Evolutionary conservation across 129 eudicot genomes (phyloP).

Genomic region (Helianthus tuberosus): DNA sequence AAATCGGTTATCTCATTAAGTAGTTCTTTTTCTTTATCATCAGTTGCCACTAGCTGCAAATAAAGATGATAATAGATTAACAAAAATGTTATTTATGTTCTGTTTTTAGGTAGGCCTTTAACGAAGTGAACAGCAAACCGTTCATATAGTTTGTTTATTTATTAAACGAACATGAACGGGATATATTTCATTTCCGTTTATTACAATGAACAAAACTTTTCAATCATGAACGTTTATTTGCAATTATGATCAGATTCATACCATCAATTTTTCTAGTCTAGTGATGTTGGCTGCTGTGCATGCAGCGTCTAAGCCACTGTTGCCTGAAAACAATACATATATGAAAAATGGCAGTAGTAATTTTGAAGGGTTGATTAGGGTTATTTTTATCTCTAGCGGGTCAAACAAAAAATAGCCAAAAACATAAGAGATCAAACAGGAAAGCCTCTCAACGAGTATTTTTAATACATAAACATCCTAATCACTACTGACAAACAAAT

Average conservation of each 20-base stretch:
- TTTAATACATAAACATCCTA: neutral
- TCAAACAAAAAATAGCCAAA: neutral
- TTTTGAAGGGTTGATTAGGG: neutral
- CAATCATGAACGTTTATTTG: too few species aligned
- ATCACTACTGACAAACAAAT: neutral
- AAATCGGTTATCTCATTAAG: constrained; percentile 67
- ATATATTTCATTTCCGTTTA: too few species aligned
- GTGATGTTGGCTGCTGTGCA: constrained; percentile 28
- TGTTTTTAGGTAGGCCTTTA: neutral
- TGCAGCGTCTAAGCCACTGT: constrained; percentile 44
- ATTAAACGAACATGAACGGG: too few species aligned
- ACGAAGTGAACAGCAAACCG: too few species aligned
- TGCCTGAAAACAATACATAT: constrained; percentile 28
- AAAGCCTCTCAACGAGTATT: neutral
- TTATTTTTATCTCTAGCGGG: neutral
- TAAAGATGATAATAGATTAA: neutral
- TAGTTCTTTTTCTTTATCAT: constrained; percentile 75
- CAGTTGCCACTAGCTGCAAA: constrained; percentile 65
- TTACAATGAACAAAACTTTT: too few species aligned
- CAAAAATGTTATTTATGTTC: neutral
- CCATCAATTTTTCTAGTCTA: constrained; percentile 67
- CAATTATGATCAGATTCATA: constrained; percentile 23
- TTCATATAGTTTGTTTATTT: too few species aligned
- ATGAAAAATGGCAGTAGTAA: constrained; percentile 6
- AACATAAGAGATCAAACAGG: neutral